Evolutionary conservation across 169 alveolate genomes (phyloP).

Genomic region (Miamiensis avidus): DNA sequence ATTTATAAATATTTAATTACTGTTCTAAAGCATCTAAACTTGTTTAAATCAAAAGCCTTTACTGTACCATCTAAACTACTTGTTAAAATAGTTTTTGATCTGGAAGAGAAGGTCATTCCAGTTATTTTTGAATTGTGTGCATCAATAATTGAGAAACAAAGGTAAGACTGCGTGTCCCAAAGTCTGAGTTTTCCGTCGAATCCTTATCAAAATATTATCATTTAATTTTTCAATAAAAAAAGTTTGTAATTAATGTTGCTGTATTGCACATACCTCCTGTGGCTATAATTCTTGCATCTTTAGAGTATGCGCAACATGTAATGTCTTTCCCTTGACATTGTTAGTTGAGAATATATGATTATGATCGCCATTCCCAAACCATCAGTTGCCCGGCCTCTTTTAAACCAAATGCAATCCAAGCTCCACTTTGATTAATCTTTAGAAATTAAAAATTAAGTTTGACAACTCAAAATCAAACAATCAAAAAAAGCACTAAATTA

Average conservation of each 20-base stretch:
- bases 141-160: conserved; percentile 94
- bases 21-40: conserved; percentile 41
- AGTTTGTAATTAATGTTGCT: no score
- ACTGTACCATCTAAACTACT: conserved; percentile 98
- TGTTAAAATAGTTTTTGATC: conserved; percentile 91
- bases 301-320: conserved; percentile 76
- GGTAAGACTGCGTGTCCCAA: conserved; percentile 95
- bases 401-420: conserved; percentile 85
- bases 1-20: no score
- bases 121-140: conserved; percentile 92
- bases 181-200: conserved; percentile 96
- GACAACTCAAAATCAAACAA: no score
- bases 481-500: no score
- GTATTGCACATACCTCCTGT: conserved; percentile 90
- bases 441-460: no score
- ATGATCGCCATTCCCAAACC: conserved; percentile 99
- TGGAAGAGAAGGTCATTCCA: conserved; percentile 35
- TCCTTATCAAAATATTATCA: no score
- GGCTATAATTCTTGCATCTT: conserved; percentile 91
- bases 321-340: conserved; percentile 92
- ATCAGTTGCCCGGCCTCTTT: conserved; percentile 83
- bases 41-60: conserved; percentile 92
- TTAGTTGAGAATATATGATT: conserved; percentile 95
- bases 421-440: conserved; percentile 69
- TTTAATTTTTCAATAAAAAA: no score